A percentile compares a stretch with the other conserved stretches of the same genome.
Evolutionary conservation across 306 rosid genomes (phyloP).

Genomic region (Cucumis sativus): Cucumber_9930_V3 NC_026657.2:25678001-25678500

Average conservation of each 20-base stretch:
- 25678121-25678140: conserved; percentile 65
- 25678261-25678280: conserved; percentile 1
- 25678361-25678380: conserved; percentile 23
- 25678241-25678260: not conserved
- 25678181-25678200: conserved; percentile 5
- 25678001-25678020: conserved; percentile 35
- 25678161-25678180: conserved; percentile 10
- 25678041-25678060: not conserved
- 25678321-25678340: not conserved
- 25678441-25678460: conserved; percentile 65
- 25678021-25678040: not conserved
- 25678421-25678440: conserved; percentile 53
- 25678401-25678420: conserved; percentile 67
- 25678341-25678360: conserved; percentile 7
- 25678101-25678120: conserved; percentile 71
- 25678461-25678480: conserved; percentile 90
- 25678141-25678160: conserved; percentile 48
- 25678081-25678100: conserved; percentile 69
- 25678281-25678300: conserved; percentile 9
- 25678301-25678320: conserved; percentile 1
- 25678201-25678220: conserved; percentile 6
- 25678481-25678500: conserved; percentile 75
- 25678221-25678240: conserved; percentile 3
- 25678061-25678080: not conserved
- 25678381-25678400: conserved; percentile 54